These are phyloP conservation scores for Daldinia sp. DNA, from an alignment of 2,329 filamentous ascomycete genomes.

Conservation along the genomic window DNA sequence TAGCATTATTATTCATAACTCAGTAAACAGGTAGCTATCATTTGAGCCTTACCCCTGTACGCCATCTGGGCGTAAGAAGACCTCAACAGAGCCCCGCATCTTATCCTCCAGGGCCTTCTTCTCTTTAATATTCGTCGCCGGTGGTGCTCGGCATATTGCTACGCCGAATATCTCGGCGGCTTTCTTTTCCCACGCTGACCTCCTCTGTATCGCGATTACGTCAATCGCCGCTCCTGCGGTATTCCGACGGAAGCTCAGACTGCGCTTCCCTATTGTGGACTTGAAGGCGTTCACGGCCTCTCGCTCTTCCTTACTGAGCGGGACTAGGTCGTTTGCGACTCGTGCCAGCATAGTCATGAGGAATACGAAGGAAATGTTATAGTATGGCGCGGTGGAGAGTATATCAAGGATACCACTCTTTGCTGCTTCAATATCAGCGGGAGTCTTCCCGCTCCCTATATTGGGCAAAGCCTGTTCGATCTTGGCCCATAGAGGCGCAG, in stretches of 20 bases:
- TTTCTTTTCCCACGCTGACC: conserved; percentile 66
- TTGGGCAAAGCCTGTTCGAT: conserved; percentile 67
- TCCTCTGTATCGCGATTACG: conserved; percentile 60
- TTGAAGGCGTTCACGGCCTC: conserved; percentile 45
- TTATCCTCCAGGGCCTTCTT: conserved; percentile 67
- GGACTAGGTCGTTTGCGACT: conserved; percentile 59
- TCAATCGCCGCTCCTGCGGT: conserved; percentile 40
- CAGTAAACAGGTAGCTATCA: not conserved
- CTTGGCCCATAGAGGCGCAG: conserved; percentile 72
- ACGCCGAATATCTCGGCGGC: conserved; percentile 72
- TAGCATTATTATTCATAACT: not conserved
- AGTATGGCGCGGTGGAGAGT: conserved; percentile 73
- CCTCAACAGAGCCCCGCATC: conserved; percentile 71
- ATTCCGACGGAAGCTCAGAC: conserved; percentile 56
- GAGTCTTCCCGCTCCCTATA: conserved; percentile 39
- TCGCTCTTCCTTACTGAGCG: conserved; percentile 50
- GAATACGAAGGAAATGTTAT: conserved; percentile 91
- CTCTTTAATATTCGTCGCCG: conserved; percentile 58
- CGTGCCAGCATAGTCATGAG: conserved; percentile 77
- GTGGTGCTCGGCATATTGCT: conserved; percentile 64
- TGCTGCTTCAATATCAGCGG: conserved; percentile 50
- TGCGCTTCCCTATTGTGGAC: conserved; percentile 50
- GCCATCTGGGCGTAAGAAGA: conserved; percentile 65
- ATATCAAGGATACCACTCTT: conserved; percentile 73
- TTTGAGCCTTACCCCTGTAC: not conserved